Evolutionary conservation across 2,329 filamentous ascomycete genomes (phyloP), one percentile per base, ranked within the genome.

Genomic region (Xylariaceae sp.): DNA sequence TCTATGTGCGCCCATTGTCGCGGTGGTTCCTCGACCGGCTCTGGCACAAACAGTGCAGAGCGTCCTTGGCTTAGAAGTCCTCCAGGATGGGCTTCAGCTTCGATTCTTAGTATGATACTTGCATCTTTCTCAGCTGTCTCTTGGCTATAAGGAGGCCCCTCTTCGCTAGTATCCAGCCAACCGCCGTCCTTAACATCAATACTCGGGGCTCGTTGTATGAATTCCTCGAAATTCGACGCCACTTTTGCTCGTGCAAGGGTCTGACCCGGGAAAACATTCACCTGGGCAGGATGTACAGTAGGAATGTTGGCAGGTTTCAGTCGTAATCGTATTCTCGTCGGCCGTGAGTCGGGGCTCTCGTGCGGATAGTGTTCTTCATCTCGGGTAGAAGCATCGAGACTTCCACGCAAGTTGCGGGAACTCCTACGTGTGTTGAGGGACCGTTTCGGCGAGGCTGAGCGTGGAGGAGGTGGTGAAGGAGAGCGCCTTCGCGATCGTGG

Each of bases 1-100:
- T 97, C 90, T 57, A 81, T 78, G 52, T 94, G 89, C n/a, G 85
- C 82, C 72, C 88, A 97, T 56, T 93, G 88, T 39, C 78, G 75
- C 0, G 81, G 78, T 0, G 87, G 87, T 54, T 94, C 86, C 42
- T 87, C 82, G 45, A 69, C 70, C 11, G 80, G 72, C 48, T 93
- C 87, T 0, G 87, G 86, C 15, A 82, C 74, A 53, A 87, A 93
- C 18, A 84, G 67, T 2, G 82, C 83, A 59, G 87, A 91, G 45
- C 76, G 73, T 45, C 81, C 79, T 40, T 74, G 68, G 38, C 85
- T 89, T 19, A 96, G 72, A 3, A 89, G 61, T 2, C 89, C 88
- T 13, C 89, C 90, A 4, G 82, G 78, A 54, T 87, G 73, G 3
- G 81, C 80, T 49, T 89, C 90, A 36, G 81, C 68, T 50, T 89